Base-by-base conservation (phyloP, 1,139 yeast genomes). In the Kurtzmaniella quercitrusa region DNA sequence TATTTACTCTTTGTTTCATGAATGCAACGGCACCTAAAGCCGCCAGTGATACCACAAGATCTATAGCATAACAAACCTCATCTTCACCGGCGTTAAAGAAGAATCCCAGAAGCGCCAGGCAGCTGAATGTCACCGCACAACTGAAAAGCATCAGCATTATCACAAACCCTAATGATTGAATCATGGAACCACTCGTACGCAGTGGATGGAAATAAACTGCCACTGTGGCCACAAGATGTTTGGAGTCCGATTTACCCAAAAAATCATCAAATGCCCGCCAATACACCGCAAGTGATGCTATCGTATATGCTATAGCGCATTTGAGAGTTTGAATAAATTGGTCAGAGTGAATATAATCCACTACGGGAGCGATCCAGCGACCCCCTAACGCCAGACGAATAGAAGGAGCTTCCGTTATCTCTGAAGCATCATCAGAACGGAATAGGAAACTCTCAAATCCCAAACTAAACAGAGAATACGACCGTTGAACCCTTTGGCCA, bases 131-230 rank as follows among this genome's bases (percentile, higher is more conserved):
- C 5, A 83, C 73, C 1, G 71, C 48, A 40, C 84, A 75, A 40
- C 85, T 77, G 64, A 74, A 86, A 1, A 66, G 45, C 16, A 87
- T 61, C 0, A 91, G 72, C 3, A 77, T 48, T 0, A 72, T 52
- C 11, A 82, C 93, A 62, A 78, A 88, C 38, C 78, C 55, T 18
- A 85, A 60, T 8, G 89, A 80, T 56, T 87, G 89, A 45, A 81
- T 76, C 94, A 87, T 87, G 19, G 88, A 79, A 0, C 96, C 96
- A 44, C 79, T 77, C 1, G 94, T 76, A 42, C 95, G 62, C 2
- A 91, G 78, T 0, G 95, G 93, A 54, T 87, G 94, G 66, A 88
- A 87, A 59, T 88, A 88, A 2, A 87, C 94, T 1, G 88, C 86
- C 15, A 84, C 84, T 0, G 95, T 88, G 19, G 95, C 88, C 6